Conservation (phyloP, 2,329 filamentous ascomycete genomes). For the Claviceps capensis region DNA sequence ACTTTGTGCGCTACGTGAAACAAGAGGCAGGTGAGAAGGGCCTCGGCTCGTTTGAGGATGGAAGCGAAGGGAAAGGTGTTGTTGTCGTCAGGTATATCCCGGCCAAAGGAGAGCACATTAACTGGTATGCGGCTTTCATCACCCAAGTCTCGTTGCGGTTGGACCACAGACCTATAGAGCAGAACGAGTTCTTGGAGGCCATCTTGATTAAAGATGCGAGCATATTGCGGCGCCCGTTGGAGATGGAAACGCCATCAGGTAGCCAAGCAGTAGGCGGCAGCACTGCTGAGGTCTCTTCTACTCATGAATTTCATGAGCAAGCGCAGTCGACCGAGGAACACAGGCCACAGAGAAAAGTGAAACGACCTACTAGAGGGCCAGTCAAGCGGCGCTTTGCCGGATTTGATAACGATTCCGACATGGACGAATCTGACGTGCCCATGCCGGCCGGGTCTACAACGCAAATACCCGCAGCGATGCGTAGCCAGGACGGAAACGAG, state of each 20-base stretch:
- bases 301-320: conserved; percentile 1
- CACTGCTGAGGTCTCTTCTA: background rate
- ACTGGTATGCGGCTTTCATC: conserved; percentile 60
- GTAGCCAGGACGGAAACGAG: conserved; percentile 11
- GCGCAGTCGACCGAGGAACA: conserved; percentile 3
- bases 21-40: conserved; percentile 62
- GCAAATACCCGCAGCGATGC: conserved; percentile 2
- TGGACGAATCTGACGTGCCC: conserved; percentile 17
- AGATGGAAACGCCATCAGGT: conserved; percentile 26
- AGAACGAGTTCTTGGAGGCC: conserved; percentile 83
- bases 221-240: conserved; percentile 54
- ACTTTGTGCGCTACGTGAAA: conserved; percentile 68
- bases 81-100: conserved; percentile 64
- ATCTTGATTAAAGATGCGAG: conserved; percentile 71
- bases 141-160: conserved; percentile 56
- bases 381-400: conserved; percentile 53
- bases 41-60: conserved; percentile 48
- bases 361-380: conserved; percentile 22
- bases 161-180: conserved; percentile 72
- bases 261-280: conserved; percentile 9
- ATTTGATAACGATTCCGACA: conserved; percentile 42
- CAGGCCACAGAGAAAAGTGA: conserved; percentile 1
- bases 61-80: conserved; percentile 53
- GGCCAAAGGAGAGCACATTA: conserved; percentile 35
- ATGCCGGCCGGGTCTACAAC: conserved; percentile 4